Evolutionary conservation across 163 green algal genomes (phyloP).

Genomic region (Chlorella variabilis): DNA sequence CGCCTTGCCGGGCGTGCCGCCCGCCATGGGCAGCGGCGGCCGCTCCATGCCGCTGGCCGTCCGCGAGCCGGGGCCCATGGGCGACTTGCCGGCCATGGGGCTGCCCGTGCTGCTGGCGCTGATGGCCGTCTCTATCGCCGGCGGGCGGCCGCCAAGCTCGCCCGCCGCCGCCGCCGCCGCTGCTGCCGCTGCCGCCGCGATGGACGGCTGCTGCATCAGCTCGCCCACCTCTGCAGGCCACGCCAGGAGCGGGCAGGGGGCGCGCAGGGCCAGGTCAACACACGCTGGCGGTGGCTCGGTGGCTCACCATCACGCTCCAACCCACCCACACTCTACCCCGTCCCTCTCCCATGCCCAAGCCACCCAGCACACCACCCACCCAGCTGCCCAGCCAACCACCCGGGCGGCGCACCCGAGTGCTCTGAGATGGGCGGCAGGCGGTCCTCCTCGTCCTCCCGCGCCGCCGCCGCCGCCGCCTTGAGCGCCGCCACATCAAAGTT

Average conservation of each 20-base stretch:
- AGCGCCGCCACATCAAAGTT: conserved; percentile 95
- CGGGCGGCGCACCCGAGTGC: neutral
- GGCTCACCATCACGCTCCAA: no score
- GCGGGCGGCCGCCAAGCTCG: neutral
- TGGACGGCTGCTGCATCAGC: conserved; percentile 35
- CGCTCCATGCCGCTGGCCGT: neutral
- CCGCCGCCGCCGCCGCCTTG: conserved; percentile 76
- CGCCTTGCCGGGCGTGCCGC: conserved; percentile 4
- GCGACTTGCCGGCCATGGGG: conserved; percentile 25
- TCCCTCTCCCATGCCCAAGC: no score
- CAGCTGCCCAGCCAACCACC: conserved; percentile 1
- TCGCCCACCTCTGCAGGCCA: neutral
- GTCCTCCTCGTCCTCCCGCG: conserved; percentile 37
- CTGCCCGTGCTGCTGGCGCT: conserved; percentile 6
- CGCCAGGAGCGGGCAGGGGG: no score
- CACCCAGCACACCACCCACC: neutral
- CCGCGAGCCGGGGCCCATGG: conserved; percentile 4
- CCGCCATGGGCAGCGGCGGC: neutral
- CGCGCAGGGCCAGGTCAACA: no score
- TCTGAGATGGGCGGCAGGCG: conserved; percentile 51
- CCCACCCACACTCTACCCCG: no score
- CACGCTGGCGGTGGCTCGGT: no score
- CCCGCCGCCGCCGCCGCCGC: neutral
- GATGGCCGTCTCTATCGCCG: conserved; percentile 14
- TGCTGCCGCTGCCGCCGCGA: neutral